Evolutionary conservation across 768 basidiomycete genomes (phyloP), one percentile per base, ranked within the genome.

Genomic region (Pholiota conissans): DNA sequence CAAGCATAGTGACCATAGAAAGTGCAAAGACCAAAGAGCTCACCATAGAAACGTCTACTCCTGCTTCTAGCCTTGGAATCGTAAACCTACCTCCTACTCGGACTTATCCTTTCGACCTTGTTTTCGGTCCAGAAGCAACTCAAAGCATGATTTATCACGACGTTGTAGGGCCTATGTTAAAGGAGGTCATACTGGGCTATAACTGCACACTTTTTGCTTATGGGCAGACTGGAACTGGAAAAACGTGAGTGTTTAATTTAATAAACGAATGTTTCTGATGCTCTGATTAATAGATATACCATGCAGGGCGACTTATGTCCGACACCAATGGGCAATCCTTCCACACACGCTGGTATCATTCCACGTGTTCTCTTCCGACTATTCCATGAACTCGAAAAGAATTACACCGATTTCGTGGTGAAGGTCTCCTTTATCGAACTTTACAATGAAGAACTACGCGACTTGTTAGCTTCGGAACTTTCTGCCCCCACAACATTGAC

Each of bases 171-270:
- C 94, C 94, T 0, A 91, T 98, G 83, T 77, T 99, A 50, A 87
- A 93, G 47, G 92, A 99, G 69, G 95, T 98, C n/a, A 74, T 98
- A 35, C 78, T 83, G 71, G 97, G 97, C 5, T 99, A 97, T 77
- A 98, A 98, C 68, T 98, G 96, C 69, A 96, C 93, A 0, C 78
- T 99, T 20, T 98, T 98, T 73, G 95, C 95, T 3, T 99, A 99
- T 69, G 97, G 97, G 1, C 97, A 98, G 72, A 98, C 97, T 0
- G 97, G 97, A 0, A 98, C 97, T 0, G 97, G 97, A 20, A 99
- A 99, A 77, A 98, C 97, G 93, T 97, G 70, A 65, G 92, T 77
- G 3, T 14, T 8, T 46, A 26, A n/a, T 39, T 50, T 18, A 56
- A 20, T 52, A 1, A 39, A 45, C 16, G 49, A 49, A 37, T 22